Conservation (phyloP, 371 early-diverging fungal species). For the Coemansia sp. region DNA sequence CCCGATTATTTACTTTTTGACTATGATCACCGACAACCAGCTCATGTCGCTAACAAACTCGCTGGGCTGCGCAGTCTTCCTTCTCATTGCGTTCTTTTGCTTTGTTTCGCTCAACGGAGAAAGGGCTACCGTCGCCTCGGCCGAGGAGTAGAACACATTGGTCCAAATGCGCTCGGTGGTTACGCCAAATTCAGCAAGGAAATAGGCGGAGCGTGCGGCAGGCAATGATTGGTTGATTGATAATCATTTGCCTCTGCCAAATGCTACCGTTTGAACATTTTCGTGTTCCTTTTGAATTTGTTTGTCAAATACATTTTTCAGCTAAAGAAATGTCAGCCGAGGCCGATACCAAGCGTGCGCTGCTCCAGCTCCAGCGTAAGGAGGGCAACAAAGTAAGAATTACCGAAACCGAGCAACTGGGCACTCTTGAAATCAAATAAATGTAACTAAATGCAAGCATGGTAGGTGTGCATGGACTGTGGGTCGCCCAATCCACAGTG, state of each 20-base stretch:
- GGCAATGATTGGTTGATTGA: too few relatives aligned
- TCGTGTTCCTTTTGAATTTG: conserved; percentile 27
- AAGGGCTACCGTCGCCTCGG: not conserved
- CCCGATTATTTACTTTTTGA: too few relatives aligned
- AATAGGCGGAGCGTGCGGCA: too few relatives aligned
- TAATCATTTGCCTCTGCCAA: too few relatives aligned
- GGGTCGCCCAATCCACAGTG: conserved; percentile 80
- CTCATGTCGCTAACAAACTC: too few relatives aligned
- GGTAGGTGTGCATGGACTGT: conserved; percentile 79
- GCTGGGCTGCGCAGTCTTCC: too few relatives aligned
- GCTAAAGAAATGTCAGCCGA: not conserved
- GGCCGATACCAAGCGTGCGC: conserved; percentile 54
- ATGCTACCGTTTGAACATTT: conserved; percentile 24
- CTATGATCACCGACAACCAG: too few relatives aligned
- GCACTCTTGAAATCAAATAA: not conserved
- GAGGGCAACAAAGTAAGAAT: conserved; percentile 64
- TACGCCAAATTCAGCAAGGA: not conserved
- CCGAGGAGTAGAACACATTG: not conserved
- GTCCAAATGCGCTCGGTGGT: not conserved
- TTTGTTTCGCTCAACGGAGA: conserved; percentile 25
- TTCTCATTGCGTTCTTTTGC: conserved; percentile 14
- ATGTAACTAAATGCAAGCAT: not conserved
- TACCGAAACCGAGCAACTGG: not conserved
- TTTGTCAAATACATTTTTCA: not conserved
- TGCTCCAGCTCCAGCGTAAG: conserved; percentile 69